Evolutionary conservation across 2,329 filamentous ascomycete species (phyloP).

Genomic region (Penicillium freii): DNA sequence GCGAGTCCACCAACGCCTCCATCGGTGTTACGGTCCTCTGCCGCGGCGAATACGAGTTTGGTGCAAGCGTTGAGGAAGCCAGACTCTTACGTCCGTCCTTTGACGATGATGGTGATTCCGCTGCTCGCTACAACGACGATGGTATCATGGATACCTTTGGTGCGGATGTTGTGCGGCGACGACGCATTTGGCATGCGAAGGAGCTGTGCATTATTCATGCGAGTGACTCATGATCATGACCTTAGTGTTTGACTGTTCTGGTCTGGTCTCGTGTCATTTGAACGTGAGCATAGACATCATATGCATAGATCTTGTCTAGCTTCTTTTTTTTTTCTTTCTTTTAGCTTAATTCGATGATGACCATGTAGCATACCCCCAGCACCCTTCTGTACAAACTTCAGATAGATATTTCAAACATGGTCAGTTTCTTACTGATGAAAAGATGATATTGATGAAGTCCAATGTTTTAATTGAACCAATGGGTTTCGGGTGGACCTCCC

Average conservation of each 20-base stretch:
- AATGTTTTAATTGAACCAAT: background rate
- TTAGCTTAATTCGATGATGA: slow-evolving; percentile 6
- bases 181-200: slow-evolving; percentile 47
- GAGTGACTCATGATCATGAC: slow-evolving; percentile 5
- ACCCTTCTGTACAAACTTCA: slow-evolving; percentile 37
- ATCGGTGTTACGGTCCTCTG: slow-evolving; percentile 74
- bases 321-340: background rate
- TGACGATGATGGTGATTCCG: slow-evolving; percentile 11
- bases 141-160: slow-evolving; percentile 41
- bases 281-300: background rate
- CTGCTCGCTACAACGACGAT: slow-evolving; percentile 26
- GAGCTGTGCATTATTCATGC: slow-evolving; percentile 48
- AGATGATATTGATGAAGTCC: background rate
- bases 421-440: too few relatives aligned
- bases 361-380: slow-evolving; percentile 40
- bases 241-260: background rate
- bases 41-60: slow-evolving; percentile 77
- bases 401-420: background rate
- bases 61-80: slow-evolving; percentile 78
- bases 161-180: slow-evolving; percentile 38
- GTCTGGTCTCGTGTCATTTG: background rate
- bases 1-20: slow-evolving; percentile 58
- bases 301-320: background rate
- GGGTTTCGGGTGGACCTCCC: background rate
- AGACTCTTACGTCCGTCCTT: slow-evolving; percentile 44